Conservation (phyloP, 371 early-diverging fungal species). For the Saksenaea oblongispora region DNA sequence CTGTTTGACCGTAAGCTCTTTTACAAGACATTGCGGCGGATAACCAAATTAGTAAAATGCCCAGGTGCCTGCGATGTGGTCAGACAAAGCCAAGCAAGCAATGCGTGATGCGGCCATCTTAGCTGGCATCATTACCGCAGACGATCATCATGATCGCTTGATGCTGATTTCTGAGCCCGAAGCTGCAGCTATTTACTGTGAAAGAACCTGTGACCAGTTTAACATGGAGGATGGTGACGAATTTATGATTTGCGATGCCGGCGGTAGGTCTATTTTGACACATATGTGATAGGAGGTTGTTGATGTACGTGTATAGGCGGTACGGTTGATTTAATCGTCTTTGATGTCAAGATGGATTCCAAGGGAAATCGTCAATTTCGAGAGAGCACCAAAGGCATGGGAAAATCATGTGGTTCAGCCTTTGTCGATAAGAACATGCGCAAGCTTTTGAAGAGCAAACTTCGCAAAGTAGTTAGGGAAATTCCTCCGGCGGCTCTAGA, state of each 20-base stretch:
- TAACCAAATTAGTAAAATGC: not conserved
- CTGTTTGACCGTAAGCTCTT: slow-evolving; percentile 40
- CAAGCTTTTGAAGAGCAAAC: slow-evolving; percentile 49
- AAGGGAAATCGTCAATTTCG: slow-evolving; percentile 41
- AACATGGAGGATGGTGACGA: slow-evolving; percentile 57
- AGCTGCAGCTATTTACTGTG: slow-evolving; percentile 66
- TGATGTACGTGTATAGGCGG: slow-evolving; percentile 35
- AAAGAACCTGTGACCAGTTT: slow-evolving; percentile 57
- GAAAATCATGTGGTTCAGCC: slow-evolving; percentile 59
- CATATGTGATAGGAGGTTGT: not conserved
- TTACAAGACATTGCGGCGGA: not conserved
- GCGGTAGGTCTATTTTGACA: slow-evolving; percentile 32
- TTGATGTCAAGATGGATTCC: slow-evolving; percentile 36
- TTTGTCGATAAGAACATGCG: slow-evolving; percentile 58
- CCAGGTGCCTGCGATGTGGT: slow-evolving; percentile 65
- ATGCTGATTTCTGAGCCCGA: slow-evolving; percentile 64
- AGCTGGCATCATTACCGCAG: slow-evolving; percentile 47
- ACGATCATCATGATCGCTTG: slow-evolving; percentile 55
- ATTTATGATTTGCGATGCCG: slow-evolving; percentile 65
- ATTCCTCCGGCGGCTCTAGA: slow-evolving; percentile 44
- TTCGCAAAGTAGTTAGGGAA: slow-evolving; percentile 31
- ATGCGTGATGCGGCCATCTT: slow-evolving; percentile 61
- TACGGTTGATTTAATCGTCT: slow-evolving; percentile 62
- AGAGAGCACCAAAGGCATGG: slow-evolving; percentile 57
- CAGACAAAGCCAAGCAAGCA: slow-evolving; percentile 58